phyloP scores from a whole-genome alignment of 2,329 filamentous ascomycete species.

The Remersonia thermophila region DNA sequence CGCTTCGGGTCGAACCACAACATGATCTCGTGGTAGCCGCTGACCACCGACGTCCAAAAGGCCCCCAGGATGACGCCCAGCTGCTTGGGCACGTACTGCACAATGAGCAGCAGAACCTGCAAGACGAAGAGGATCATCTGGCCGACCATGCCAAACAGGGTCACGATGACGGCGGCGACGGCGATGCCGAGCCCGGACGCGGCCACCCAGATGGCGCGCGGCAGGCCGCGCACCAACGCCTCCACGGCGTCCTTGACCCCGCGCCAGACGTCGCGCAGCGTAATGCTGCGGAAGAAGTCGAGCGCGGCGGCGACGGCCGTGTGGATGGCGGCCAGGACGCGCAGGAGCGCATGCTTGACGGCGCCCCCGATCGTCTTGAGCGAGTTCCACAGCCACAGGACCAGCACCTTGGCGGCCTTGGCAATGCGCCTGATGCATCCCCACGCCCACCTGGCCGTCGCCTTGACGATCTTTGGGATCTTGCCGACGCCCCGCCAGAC shows the following conservation, averaged over 20 bases:
- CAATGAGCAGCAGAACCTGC: conserved; percentile 18
- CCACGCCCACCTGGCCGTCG: conserved; percentile 13
- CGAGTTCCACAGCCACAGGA: conserved; percentile 21
- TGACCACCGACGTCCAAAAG: conserved; percentile 21
- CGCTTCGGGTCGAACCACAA: conserved; percentile 27
- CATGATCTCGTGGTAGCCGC: conserved; percentile 24
- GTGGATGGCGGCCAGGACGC: conserved; percentile 24
- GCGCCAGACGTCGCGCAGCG: conserved; percentile 28
- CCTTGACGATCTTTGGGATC: conserved; percentile 15
- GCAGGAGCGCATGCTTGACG: conserved; percentile 16
- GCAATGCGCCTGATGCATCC: conserved; percentile 17
- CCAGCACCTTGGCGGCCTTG: conserved; percentile 16
- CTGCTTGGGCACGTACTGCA: conserved; percentile 24
- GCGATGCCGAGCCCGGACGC: conserved; percentile 16
- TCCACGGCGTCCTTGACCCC: conserved; percentile 21
- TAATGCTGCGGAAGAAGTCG: conserved; percentile 25
- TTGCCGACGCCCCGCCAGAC: conserved; percentile 14
- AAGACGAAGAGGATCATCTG: conserved; percentile 18
- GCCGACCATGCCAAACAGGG: conserved; percentile 22
- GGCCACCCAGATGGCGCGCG: conserved; percentile 17
- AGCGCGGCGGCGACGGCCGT: conserved; percentile 24
- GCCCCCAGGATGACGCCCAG: conserved; percentile 22
- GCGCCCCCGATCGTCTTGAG: conserved; percentile 19
- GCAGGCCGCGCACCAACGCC: conserved; percentile 18
- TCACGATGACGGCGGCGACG: conserved; percentile 19